Conservation (phyloP, 2,329 filamentous ascomycete species). For the Coniochaeta sp. region DNA sequence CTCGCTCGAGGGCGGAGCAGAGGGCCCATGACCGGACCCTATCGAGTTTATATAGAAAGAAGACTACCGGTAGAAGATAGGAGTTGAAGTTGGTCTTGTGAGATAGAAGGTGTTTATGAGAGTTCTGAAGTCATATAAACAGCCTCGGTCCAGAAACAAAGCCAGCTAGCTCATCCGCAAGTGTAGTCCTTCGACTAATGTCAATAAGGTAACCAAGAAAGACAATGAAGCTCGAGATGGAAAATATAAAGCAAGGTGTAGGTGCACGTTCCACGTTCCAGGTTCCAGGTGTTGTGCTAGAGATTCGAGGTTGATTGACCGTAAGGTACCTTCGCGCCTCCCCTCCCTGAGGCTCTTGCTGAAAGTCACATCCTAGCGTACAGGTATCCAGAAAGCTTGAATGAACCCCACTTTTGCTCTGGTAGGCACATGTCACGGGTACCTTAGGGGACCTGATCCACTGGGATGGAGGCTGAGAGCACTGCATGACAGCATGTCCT, state of each 20-base stretch:
- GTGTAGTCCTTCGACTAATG: neutral
- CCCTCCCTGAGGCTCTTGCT: too few relatives aligned
- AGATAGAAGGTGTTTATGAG: too few relatives aligned
- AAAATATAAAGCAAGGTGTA: too few relatives aligned
- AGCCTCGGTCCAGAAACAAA: neutral
- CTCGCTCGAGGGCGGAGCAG: constrained; percentile 38
- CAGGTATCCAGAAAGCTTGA: neutral
- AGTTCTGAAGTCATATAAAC: neutral
- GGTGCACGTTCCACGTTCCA: too few relatives aligned
- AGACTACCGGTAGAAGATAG: neutral
- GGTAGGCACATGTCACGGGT: too few relatives aligned
- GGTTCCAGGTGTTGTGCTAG: too few relatives aligned
- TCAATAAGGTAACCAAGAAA: neutral
- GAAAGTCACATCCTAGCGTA: neutral
- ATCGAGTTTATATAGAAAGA: neutral
- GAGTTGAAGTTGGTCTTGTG: neutral
- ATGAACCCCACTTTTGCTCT: neutral
- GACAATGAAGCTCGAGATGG: neutral
- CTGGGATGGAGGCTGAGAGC: neutral
- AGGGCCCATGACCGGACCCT: constrained; percentile 26
- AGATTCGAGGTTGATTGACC: too few relatives aligned
- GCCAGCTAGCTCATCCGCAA: neutral
- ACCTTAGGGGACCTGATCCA: neutral
- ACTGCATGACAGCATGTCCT: neutral
- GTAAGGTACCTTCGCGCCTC: too few relatives aligned